Conservation (phyloP, 495 filamentous ascomycete species). For the Penicillium atrosanguineum region DNA sequence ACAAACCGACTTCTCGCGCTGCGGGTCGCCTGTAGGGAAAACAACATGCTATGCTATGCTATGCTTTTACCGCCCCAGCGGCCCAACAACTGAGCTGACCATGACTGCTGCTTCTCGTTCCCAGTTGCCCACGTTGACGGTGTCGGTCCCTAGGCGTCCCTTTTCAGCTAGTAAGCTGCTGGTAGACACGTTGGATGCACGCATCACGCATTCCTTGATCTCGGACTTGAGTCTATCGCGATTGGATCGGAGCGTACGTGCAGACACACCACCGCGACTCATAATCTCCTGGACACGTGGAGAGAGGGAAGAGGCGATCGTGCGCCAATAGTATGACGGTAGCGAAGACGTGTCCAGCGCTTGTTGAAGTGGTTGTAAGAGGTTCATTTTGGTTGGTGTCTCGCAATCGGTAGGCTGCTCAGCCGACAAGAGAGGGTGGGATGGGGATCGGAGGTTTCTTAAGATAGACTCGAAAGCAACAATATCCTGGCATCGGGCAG, state of each 20-base stretch:
- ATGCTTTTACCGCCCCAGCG: constrained; percentile 39
- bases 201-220: constrained; percentile 78
- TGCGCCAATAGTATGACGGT: constrained; percentile 88
- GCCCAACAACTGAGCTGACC: constrained; percentile 70
- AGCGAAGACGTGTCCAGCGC: constrained; percentile 83
- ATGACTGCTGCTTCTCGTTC: constrained; percentile 95
- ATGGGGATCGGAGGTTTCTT: constrained; percentile 59
- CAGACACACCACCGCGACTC: constrained; percentile 74
- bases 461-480: constrained; percentile 82
- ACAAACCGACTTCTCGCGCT: background rate
- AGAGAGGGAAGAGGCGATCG: constrained; percentile 74
- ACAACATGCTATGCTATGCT: background rate
- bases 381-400: constrained; percentile 40
- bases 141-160: constrained; percentile 37
- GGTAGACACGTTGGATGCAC: constrained; percentile 63
- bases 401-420: constrained; percentile 10
- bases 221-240: constrained; percentile 71
- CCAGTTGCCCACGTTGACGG: constrained; percentile 56
- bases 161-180: constrained; percentile 39
- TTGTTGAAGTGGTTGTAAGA: constrained; percentile 71
- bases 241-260: constrained; percentile 75
- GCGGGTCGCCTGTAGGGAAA: background rate
- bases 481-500: constrained; percentile 83
- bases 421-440: constrained; percentile 57
- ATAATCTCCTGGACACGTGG: constrained; percentile 80